A percentile compares a stretch with the other conserved stretches of the same genome.
Evolutionary conservation across 2,329 filamentous ascomycete genomes (phyloP).

Genomic region (Colletotrichum euphorbiae): DNA sequence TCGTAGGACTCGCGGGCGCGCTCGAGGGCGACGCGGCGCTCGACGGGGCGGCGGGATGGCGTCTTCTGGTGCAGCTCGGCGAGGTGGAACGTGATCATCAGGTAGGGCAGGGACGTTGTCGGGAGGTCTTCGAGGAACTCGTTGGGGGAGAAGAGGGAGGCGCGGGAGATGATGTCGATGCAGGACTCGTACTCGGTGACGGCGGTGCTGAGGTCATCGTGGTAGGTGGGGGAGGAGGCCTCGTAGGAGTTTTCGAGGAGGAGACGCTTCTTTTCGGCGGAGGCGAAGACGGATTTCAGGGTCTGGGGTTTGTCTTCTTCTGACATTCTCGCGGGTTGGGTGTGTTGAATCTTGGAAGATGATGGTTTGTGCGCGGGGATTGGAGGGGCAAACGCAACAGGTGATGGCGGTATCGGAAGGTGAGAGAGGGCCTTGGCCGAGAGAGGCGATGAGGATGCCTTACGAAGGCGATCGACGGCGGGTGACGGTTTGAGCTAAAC

Average conservation of each 20-base stretch:
- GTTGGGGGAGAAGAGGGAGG: constrained; percentile 91
- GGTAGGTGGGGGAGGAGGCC: constrained; percentile 71
- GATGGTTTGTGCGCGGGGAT: background rate
- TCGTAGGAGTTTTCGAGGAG: constrained; percentile 74
- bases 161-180: constrained; percentile 72
- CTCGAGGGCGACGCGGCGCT: constrained; percentile 73
- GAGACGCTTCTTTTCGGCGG: constrained; percentile 63
- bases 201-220: constrained; percentile 73
- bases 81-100: constrained; percentile 81
- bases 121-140: constrained; percentile 88
- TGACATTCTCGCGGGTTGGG: constrained; percentile 44
- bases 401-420: background rate
- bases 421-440: background rate
- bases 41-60: constrained; percentile 61
- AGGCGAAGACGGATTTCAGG: constrained; percentile 61
- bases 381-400: background rate
- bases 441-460: background rate
- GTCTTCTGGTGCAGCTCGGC: constrained; percentile 83
- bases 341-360: background rate
- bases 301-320: constrained; percentile 59
- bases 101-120: constrained; percentile 86
- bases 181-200: constrained; percentile 81
- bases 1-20: constrained; percentile 79
- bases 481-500: background rate
- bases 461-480: constrained; percentile 11